Percentiles rank a stretch among this genome's conserved stretches.
These are phyloP conservation scores for Fragilariopsis cylindrus DNA, from an alignment of 108 stramenopile genomes.

Conservation along the genomic window DNA sequence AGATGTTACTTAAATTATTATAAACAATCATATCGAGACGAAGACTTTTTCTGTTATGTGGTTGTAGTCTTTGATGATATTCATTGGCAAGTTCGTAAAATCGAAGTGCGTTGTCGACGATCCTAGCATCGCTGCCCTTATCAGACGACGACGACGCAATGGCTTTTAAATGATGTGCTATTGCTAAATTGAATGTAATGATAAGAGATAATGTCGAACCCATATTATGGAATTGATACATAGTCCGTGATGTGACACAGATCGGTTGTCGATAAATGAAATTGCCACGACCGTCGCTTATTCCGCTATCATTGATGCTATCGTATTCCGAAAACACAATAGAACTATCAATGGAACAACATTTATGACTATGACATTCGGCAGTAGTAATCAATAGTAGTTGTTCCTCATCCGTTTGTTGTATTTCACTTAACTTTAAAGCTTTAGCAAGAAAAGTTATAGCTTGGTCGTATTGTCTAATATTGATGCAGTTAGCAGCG, in stretches of 20 bases:
- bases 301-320: not conserved
- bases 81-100: constrained; percentile 32
- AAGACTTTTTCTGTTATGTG: not conserved
- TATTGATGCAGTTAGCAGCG: constrained; percentile 18
- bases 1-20: constrained; percentile 42
- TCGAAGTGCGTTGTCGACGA: not conserved
- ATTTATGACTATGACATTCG: not conserved
- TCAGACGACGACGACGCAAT: not conserved
- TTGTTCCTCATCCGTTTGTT: not conserved
- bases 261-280: constrained; percentile 30
- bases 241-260: constrained; percentile 10
- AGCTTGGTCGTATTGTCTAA: constrained; percentile 16
- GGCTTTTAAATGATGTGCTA: constrained; percentile 7
- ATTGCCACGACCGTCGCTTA: not conserved
- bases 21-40: constrained; percentile 36
- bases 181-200: constrained; percentile 15
- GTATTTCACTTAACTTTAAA: constrained; percentile 2
- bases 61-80: constrained; percentile 20
- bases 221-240: constrained; percentile 15
- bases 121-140: not conserved
- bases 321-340: constrained; percentile 1
- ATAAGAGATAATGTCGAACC: constrained; percentile 22
- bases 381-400: not conserved
- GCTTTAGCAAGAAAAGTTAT: constrained; percentile 12
- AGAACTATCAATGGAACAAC: not conserved